Base-by-base conservation (phyloP, 2,329 filamentous ascomycete genomes). In the Bipolaris victoriae region DNA sequence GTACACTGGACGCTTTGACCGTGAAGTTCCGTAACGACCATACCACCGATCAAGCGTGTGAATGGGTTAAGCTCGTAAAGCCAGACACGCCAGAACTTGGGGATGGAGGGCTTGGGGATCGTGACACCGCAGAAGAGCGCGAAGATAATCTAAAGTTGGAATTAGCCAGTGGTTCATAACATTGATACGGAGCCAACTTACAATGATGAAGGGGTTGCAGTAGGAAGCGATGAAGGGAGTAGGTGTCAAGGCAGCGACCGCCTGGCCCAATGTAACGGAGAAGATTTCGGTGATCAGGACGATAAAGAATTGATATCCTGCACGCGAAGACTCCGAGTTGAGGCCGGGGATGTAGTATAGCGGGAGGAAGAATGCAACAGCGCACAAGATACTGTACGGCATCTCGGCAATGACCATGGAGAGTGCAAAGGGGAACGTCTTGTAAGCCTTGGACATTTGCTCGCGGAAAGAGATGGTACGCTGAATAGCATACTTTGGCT, bases 281-380 rank as follows among this genome's bases (percentile, higher is more conserved):
- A 97, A 96, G 47, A 96, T 75, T 73, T 96, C 92, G 0, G 90
- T 94, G 67, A 94, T 83, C 52, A 96, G 82, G 3, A 96, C 78
- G 79, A 96, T 91, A 72, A 96, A 81, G 83, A 96, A 96, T 73
- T 94, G 90, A 76, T 93, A 95, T 0, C 92, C 92, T 0, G 92
- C 90, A 4, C 90, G 85, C 1, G 81, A 83, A 0, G 86, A 77
- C 0, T 83, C 83, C 3, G 75, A 69, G 65, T 88, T 85, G 73
- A 96, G 86, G 0, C 90, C 90, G 0, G 91, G 90, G 72, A 95
- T 89, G 77, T 89, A 96, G 82, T 96, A 96, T 3, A 96, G 76
- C 0, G 90, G 91, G 1, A 96, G 70, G 82, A 90, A 97, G 82
- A 96, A 96, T 55, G 79, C 81, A 7, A 95, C 86, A 0, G 91